phyloP scores from a whole-genome alignment of 306 rosid genomes.

The Cucumis sativus region Cucumber_9930_V3 NC_026656.2:4290001-4290500 shows the following conservation, averaged over 20 bases:
- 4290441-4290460: neutral
- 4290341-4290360: conserved; percentile 97
- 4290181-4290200: conserved; percentile 86
- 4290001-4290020: too few species aligned
- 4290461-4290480: neutral
- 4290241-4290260: neutral
- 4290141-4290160: conserved; percentile 91
- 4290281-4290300: neutral
- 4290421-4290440: conserved; percentile 41
- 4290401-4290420: conserved; percentile 99
- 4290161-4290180: conserved; percentile 99
- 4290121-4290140: conserved; percentile 72
- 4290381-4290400: conserved; percentile 88
- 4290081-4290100: conserved; percentile 12
- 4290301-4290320: conserved; percentile 52
- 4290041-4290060: too few species aligned
- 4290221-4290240: conserved; percentile 36
- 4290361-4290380: conserved; percentile 85
- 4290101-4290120: conserved; percentile 40
- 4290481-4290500: neutral
- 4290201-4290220: conserved; percentile 31
- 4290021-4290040: too few species aligned
- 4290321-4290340: conserved; percentile 66
- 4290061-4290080: conserved; percentile 18
- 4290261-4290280: neutral